phyloP scores from a whole-genome alignment of 2,329 filamentous ascomycete species.

The Dactylonectria estremocensis region DNA sequence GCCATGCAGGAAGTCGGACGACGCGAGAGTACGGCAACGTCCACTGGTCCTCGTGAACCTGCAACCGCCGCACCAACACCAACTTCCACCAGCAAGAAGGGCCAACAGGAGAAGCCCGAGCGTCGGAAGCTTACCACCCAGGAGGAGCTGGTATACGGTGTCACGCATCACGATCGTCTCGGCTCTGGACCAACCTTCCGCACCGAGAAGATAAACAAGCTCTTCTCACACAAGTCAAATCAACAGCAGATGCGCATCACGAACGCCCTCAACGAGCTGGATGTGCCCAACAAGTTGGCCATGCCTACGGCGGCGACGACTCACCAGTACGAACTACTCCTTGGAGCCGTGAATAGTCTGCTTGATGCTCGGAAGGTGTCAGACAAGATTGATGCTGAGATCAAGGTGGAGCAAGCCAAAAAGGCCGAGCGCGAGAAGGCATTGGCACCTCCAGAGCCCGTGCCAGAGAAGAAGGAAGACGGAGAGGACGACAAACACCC shows the following conservation, averaged over 20 bases:
- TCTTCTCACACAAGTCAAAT: slow-evolving; percentile 82
- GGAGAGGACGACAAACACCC: slow-evolving; percentile 34
- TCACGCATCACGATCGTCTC: slow-evolving; percentile 88
- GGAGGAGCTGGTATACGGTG: slow-evolving; percentile 86
- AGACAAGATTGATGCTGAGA: slow-evolving; percentile 83
- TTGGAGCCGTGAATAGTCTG: slow-evolving; percentile 77
- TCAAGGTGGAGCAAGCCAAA: slow-evolving; percentile 72
- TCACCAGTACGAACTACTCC: slow-evolving; percentile 78
- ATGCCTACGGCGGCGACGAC: slow-evolving; percentile 84
- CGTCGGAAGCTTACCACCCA: slow-evolving; percentile 81
- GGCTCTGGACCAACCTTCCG: slow-evolving; percentile 91
- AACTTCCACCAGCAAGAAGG: slow-evolving; percentile 67
- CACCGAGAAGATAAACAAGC: slow-evolving; percentile 84
- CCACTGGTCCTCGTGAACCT: slow-evolving; percentile 56
- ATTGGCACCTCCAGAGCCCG: slow-evolving; percentile 34
- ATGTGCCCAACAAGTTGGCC: slow-evolving; percentile 77
- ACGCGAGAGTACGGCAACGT: slow-evolving; percentile 69
- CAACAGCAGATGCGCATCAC: slow-evolving; percentile 83
- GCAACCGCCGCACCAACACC: slow-evolving; percentile 51
- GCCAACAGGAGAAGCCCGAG: slow-evolving; percentile 58
- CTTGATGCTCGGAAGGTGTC: slow-evolving; percentile 81
- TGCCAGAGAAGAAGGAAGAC: slow-evolving; percentile 38
- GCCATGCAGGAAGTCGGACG: slow-evolving; percentile 56
- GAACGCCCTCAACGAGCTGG: slow-evolving; percentile 79
- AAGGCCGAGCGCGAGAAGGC: slow-evolving; percentile 67